A percentile compares a stretch with the other conserved stretches of the same genome.
Evolutionary conservation across 257 asterid species (phyloP).

Genomic region (Haberlea rhodopensis): DNA sequence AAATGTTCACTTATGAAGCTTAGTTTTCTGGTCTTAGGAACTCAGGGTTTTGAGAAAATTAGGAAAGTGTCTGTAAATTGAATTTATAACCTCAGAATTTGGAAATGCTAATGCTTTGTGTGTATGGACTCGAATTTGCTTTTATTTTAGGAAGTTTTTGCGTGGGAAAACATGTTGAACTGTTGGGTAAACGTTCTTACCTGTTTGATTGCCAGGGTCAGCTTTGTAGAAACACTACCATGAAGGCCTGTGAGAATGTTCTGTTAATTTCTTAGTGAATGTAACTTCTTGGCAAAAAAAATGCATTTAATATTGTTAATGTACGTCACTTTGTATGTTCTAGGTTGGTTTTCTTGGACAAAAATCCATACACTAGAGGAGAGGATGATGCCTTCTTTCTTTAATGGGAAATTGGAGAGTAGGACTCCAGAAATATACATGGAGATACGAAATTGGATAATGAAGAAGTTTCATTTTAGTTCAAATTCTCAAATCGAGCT

Average conservation of each 20-base stretch:
- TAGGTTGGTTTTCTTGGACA: constrained; percentile 99
- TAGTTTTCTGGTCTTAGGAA: constrained; percentile 17
- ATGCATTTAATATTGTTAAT: not conserved
- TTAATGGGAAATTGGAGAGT: constrained; percentile 69
- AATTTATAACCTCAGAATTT: constrained; percentile 1
- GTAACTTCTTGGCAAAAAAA: not conserved
- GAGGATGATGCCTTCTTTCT: constrained; percentile 75
- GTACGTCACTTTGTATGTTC: constrained; percentile 16
- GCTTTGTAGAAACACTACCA: constrained; percentile 5
- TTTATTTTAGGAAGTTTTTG: constrained; percentile 5
- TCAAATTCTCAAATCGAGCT: constrained; percentile 57
- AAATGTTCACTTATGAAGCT: constrained; percentile 21
- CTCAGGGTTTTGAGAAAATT: constrained; percentile 23
- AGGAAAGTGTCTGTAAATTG: not conserved
- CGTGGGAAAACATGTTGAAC: constrained; percentile 5
- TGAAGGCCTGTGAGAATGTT: constrained; percentile 10
- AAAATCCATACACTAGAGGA: constrained; percentile 81
- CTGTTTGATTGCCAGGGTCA: constrained; percentile 2
- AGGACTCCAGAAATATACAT: constrained; percentile 71
- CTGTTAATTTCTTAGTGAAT: not conserved
- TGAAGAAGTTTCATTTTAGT: constrained; percentile 71
- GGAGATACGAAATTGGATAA: constrained; percentile 85
- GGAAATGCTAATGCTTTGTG: constrained; percentile 6
- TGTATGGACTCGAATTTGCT: not conserved
- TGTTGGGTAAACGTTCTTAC: constrained; percentile 3